Evolutionary conservation across 805 yeast species (phyloP), one percentile per base, ranked within the genome.

Genomic region (Candida maesae): DNA sequence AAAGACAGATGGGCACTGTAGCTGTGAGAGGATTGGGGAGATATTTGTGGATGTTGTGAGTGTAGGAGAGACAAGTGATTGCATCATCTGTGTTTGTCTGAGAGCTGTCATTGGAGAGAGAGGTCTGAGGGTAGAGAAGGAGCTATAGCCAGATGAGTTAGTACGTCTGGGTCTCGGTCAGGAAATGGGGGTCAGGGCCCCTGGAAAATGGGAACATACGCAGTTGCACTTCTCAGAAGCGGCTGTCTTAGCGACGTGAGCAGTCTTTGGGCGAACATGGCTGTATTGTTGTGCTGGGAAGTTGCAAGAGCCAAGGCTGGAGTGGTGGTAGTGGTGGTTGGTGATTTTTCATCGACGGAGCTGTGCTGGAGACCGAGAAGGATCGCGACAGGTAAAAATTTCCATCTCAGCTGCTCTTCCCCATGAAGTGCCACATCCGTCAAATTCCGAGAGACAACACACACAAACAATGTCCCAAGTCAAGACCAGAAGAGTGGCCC

Each of bases 51-150:
- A 41, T 38, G 48, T 35, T 30, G 46, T 38, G 31, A 41, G 39
- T 8, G 50, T 49, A 32, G 64, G 58, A 24, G 56, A 48, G 28
- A 43, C 51, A 14, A 56, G 42, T 5, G 56, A 39, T 34, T 48
- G 50, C 38, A 43, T 24, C 27, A 35, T 25, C 39, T 44, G 50
- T 30, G 48, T 36, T 36, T 52, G 52, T 47, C 53, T 52, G 34
- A 44, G 47, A 16, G 53, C 46, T 12, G 54, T 43, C 23, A 47
- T 42, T 41, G 53, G 50, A 14, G 55, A 45, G 13, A 44, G 41
- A n/a, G 52, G 44, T 36, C 46, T 39, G 27, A 49, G 21, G 7
- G 50, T 46, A 4, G 52, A 42, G 44, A 52, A 50, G 13, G 45
- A 23, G 29, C 47, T 35, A 34, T 27, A 12, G 29, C 5, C n/a